These are phyloP conservation scores for Arthroderma sp. DNA, from an alignment of 2,329 filamentous ascomycete species.

Conservation along the genomic window DNA sequence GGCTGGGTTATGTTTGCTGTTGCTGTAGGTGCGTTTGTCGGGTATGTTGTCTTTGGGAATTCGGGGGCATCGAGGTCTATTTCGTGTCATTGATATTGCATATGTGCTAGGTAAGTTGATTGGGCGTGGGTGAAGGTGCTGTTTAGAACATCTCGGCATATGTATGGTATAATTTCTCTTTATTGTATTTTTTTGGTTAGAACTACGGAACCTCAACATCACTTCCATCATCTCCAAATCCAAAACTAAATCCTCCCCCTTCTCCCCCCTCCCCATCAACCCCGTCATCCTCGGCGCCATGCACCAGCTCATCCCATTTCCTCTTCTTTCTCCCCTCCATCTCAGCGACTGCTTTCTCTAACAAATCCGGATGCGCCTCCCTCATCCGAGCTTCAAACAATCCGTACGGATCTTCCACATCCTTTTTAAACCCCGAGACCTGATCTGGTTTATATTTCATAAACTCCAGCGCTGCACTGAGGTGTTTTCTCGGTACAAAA, in stretches of 20 bases:
- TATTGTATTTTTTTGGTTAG: background rate
- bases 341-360: constrained; percentile 52
- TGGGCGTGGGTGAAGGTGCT: background rate
- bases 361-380: constrained; percentile 50
- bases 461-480: constrained; percentile 66
- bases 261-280: constrained; percentile 15
- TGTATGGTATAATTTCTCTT: background rate
- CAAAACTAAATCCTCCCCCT: constrained; percentile 48
- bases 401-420: constrained; percentile 57
- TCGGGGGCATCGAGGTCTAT: constrained; percentile 66
- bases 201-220: constrained; percentile 36
- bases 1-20: constrained; percentile 94
- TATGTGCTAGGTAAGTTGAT: background rate
- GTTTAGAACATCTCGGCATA: background rate
- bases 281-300: constrained; percentile 36
- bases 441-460: constrained; percentile 70
- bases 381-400: constrained; percentile 60
- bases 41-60: constrained; percentile 70
- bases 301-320: constrained; percentile 73
- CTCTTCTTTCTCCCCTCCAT: constrained; percentile 57
- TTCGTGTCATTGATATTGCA: constrained; percentile 61
- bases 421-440: constrained; percentile 69
- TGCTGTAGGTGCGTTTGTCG: constrained; percentile 73
- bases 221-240: constrained; percentile 46
- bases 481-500: constrained; percentile 66